Evolutionary conservation across 139 green algal species (phyloP).

Genomic region (Volvox reticuliferus): DNA sequence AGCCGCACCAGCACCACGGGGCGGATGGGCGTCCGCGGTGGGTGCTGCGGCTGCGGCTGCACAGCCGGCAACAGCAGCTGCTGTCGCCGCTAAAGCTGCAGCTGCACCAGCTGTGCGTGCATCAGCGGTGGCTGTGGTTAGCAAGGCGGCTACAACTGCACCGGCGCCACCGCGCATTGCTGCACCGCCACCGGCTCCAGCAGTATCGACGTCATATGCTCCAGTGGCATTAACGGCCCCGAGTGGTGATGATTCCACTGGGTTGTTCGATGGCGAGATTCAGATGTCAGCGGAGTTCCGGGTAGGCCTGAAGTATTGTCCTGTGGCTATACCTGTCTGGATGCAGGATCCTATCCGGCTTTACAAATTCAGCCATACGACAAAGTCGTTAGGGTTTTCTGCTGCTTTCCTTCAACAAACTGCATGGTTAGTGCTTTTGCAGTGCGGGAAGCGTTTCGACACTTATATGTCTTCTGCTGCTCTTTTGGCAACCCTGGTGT

Average conservation of each 20-base stretch:
- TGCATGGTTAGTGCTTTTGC: too few relatives aligned
- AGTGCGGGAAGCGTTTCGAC: too few relatives aligned
- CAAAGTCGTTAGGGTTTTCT: too few relatives aligned
- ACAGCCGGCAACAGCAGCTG: background rate
- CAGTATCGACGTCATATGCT: conserved; percentile 29
- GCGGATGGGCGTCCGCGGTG: conserved; percentile 22
- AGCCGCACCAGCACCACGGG: background rate
- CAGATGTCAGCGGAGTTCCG: conserved; percentile 56
- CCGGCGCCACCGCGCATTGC: background rate
- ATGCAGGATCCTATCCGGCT: too few relatives aligned
- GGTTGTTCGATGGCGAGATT: conserved; percentile 54
- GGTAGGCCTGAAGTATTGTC: background rate
- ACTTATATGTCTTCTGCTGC: too few relatives aligned
- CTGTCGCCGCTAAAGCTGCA: conserved; percentile 10
- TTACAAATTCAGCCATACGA: too few relatives aligned
- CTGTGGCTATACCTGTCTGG: too few relatives aligned
- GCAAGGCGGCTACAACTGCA: background rate
- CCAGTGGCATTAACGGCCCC: background rate
- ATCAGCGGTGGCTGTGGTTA: background rate
- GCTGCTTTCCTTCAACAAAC: too few relatives aligned
- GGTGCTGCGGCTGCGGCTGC: background rate
- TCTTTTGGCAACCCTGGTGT: too few relatives aligned
- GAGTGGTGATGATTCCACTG: background rate
- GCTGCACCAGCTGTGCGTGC: background rate
- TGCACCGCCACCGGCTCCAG: background rate